Evolutionary conservation across 2,329 filamentous ascomycete genomes (phyloP).

Genomic region (Phoma sp.): DNA sequence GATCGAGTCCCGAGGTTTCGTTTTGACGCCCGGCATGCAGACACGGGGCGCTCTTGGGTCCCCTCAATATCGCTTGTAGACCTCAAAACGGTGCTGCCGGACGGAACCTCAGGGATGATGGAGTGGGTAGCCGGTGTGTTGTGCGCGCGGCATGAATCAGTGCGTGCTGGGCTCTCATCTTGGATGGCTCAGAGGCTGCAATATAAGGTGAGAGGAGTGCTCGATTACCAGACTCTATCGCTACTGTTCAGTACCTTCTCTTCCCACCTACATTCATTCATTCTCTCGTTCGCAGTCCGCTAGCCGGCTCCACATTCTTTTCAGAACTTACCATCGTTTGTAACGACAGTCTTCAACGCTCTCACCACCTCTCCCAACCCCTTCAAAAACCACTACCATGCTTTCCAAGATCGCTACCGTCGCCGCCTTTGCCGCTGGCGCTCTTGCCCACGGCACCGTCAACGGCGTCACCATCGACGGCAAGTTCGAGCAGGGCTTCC

Average conservation of each 20-base stretch:
- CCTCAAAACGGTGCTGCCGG: conserved; percentile 21
- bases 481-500: conserved; percentile 53
- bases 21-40: conserved; percentile 24
- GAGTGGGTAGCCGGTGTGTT: conserved; percentile 12
- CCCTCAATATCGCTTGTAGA: conserved; percentile 34
- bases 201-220: conserved; percentile 4
- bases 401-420: conserved; percentile 36
- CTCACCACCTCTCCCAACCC: conserved; percentile 2
- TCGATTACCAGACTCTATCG: conserved; percentile 20
- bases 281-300: conserved; percentile 31
- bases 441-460: conserved; percentile 56
- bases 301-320: conserved; percentile 44
- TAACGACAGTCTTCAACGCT: conserved; percentile 21
- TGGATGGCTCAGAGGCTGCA: not conserved
- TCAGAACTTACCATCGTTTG: conserved; percentile 32
- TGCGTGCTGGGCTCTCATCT: conserved; percentile 16
- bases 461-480: conserved; percentile 56
- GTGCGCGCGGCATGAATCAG: conserved; percentile 25
- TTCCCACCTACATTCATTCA: conserved; percentile 35
- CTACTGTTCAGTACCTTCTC: conserved; percentile 39
- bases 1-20: conserved; percentile 5
- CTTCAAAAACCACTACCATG: conserved; percentile 32
- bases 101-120: conserved; percentile 15
- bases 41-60: conserved; percentile 22
- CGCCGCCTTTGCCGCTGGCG: conserved; percentile 42